Evolutionary conservation across 352 stramenopile species (phyloP).

Genomic region (Phytophthora cryptogea): DNA sequence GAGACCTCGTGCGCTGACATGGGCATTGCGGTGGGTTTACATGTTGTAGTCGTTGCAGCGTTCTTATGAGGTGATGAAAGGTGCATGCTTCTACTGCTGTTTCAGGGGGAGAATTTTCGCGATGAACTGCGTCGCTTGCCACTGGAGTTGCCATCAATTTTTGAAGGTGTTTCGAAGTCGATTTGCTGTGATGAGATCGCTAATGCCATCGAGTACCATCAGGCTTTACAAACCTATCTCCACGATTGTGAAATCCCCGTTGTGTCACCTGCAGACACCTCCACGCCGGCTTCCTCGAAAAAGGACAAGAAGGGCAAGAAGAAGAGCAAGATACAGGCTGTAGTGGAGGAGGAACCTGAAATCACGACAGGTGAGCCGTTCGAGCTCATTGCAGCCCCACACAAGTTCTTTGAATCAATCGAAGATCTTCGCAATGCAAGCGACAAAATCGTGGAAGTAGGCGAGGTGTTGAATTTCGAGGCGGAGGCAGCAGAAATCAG

Average conservation of each 20-base stretch:
- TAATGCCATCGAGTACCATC: slow-evolving; percentile 62
- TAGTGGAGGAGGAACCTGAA: slow-evolving; percentile 15
- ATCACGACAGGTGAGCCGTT: slow-evolving; percentile 32
- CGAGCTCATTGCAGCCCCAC: slow-evolving; percentile 41
- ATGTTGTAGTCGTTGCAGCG: not conserved
- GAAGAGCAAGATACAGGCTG: slow-evolving; percentile 31
- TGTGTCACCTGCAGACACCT: slow-evolving; percentile 20
- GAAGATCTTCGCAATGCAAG: slow-evolving; percentile 49
- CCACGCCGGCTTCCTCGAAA: slow-evolving; percentile 28
- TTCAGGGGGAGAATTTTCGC: slow-evolving; percentile 58
- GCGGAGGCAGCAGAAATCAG: slow-evolving; percentile 64
- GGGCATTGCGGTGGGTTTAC: slow-evolving; percentile 53
- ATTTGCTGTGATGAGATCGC: slow-evolving; percentile 51
- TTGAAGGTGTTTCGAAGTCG: slow-evolving; percentile 43
- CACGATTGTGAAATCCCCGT: slow-evolving; percentile 54
- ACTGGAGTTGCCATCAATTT: slow-evolving; percentile 57
- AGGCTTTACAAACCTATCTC: slow-evolving; percentile 68
- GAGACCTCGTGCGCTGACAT: slow-evolving; percentile 59
- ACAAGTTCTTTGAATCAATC: slow-evolving; percentile 67
- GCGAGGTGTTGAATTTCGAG: slow-evolving; percentile 50
- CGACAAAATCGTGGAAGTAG: slow-evolving; percentile 31
- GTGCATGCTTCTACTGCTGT: not conserved
- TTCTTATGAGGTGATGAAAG: not conserved
- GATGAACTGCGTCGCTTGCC: slow-evolving; percentile 67
- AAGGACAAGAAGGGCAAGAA: slow-evolving; percentile 54